phyloP scores from a whole-genome alignment of 176 grass and related monocot genomes.

The Themeda triandra region DNA sequence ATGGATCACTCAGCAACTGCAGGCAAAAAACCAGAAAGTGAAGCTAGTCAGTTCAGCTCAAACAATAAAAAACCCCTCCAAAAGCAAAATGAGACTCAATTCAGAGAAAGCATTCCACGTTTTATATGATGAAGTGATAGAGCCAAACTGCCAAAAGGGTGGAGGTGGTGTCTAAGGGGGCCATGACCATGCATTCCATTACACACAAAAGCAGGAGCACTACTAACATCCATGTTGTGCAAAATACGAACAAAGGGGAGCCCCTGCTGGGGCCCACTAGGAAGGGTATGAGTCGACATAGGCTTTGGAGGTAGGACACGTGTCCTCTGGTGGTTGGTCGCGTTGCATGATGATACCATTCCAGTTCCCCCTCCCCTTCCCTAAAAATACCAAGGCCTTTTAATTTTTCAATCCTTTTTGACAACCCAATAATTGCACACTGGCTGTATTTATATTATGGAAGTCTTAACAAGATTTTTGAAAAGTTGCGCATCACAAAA shows the following conservation, averaged over 20 bases:
- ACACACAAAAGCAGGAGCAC: conserved; percentile 54
- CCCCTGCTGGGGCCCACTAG: neutral
- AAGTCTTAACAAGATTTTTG: neutral
- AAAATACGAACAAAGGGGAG: conserved; percentile 38
- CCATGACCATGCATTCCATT: conserved; percentile 60
- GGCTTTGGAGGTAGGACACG: neutral
- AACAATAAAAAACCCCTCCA: neutral
- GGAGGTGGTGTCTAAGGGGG: conserved; percentile 5
- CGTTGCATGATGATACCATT: neutral
- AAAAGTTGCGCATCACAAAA: neutral
- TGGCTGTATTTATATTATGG: neutral
- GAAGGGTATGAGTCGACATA: conserved; percentile 24
- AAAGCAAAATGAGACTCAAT: conserved; percentile 3
- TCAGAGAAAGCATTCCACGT: conserved; percentile 19
- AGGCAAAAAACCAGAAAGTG: neutral
- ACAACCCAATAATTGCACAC: neutral
- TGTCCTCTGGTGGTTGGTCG: conserved; percentile 19
- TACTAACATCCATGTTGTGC: conserved; percentile 34
- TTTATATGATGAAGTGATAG: conserved; percentile 26
- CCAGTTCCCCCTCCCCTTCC: too few species aligned
- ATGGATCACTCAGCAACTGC: conserved; percentile 92
- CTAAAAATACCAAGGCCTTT: neutral
- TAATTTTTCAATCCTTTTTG: neutral
- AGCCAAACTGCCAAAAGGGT: conserved; percentile 19
- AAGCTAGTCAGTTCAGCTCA: conserved; percentile 1